These are phyloP conservation scores for Lactarius indigo DNA, from an alignment of 768 basidiomycete species.

Conservation along the genomic window DNA sequence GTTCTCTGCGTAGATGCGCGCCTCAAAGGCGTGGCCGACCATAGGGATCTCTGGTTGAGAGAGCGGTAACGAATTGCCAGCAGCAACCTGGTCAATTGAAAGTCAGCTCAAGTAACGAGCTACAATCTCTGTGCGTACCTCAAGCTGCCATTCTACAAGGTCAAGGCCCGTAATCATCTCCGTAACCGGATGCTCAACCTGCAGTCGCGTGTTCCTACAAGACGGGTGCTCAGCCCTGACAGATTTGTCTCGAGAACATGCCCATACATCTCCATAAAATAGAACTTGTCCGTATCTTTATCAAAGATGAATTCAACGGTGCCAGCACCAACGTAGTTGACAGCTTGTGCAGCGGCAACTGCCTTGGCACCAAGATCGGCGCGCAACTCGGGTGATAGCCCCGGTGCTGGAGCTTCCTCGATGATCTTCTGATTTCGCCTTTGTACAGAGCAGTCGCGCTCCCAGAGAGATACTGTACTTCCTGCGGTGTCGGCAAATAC, in stretches of 20 bases:
- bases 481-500: conserved; percentile 84
- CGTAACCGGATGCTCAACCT: conserved; percentile 90
- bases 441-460: conserved; percentile 90
- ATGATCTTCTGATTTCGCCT: conserved; percentile 94
- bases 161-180: conserved; percentile 95
- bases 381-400: conserved; percentile 72
- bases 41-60: conserved; percentile 75
- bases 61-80: conserved; percentile 82
- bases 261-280: conserved; percentile 92
- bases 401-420: conserved; percentile 93
- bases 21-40: conserved; percentile 91
- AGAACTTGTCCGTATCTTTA: conserved; percentile 81
- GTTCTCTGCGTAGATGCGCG: conserved; percentile 93
- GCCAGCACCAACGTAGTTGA: conserved; percentile 87
- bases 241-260: neutral
- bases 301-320: conserved; percentile 98
- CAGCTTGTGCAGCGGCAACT: conserved; percentile 88
- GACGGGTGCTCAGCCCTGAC: neutral
- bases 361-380: conserved; percentile 83
- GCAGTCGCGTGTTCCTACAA: conserved; percentile 74
- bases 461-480: conserved; percentile 91
- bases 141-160: conserved; percentile 93
- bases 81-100: conserved; percentile 57
- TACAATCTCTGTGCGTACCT: conserved; percentile 40
- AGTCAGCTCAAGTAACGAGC: conserved; percentile 4